A percentile compares a stretch with the other conserved stretches of the same genome.
phyloP scores from a whole-genome alignment of 2,329 filamentous ascomycete genomes.

The Lasiodiplodia hormozganensis region DNA sequence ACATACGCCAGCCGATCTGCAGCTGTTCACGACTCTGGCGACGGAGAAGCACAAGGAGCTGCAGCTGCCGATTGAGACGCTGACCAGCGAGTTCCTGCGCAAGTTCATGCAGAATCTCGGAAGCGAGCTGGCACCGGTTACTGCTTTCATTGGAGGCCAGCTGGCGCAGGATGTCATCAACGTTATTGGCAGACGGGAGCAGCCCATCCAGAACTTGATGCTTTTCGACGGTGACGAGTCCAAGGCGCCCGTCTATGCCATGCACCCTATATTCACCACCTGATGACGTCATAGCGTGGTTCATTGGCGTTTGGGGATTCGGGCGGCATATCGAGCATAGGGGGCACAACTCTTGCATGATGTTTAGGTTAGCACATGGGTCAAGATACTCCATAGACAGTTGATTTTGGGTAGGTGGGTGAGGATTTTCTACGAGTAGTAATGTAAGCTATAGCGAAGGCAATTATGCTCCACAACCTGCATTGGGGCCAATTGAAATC shows the following conservation, averaged over 20 bases:
- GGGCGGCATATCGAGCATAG: background rate
- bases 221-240: slow-evolving; percentile 87
- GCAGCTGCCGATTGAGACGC: slow-evolving; percentile 52
- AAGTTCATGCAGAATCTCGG: slow-evolving; percentile 87
- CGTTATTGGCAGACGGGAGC: slow-evolving; percentile 86
- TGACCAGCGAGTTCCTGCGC: slow-evolving; percentile 70
- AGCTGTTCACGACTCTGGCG: slow-evolving; percentile 77
- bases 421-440: background rate
- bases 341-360: background rate
- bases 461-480: background rate
- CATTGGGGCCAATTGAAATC: background rate
- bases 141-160: slow-evolving; percentile 87
- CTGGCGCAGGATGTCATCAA: slow-evolving; percentile 98
- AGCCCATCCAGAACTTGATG: slow-evolving; percentile 94
- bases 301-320: slow-evolving; percentile 9
- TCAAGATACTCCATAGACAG: slow-evolving; percentile 15
- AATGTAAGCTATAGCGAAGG: background rate
- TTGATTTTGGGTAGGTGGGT: slow-evolving; percentile 2
- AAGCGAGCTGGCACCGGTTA: slow-evolving; percentile 83
- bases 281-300: slow-evolving; percentile 15
- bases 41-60: slow-evolving; percentile 78
- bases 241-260: slow-evolving; percentile 78
- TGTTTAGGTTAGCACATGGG: background rate
- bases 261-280: slow-evolving; percentile 69
- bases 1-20: slow-evolving; percentile 69